Evolutionary conservation across 495 filamentous ascomycete genomes (phyloP).

Genomic region (Staphylotrichum tortipilum): DNA sequence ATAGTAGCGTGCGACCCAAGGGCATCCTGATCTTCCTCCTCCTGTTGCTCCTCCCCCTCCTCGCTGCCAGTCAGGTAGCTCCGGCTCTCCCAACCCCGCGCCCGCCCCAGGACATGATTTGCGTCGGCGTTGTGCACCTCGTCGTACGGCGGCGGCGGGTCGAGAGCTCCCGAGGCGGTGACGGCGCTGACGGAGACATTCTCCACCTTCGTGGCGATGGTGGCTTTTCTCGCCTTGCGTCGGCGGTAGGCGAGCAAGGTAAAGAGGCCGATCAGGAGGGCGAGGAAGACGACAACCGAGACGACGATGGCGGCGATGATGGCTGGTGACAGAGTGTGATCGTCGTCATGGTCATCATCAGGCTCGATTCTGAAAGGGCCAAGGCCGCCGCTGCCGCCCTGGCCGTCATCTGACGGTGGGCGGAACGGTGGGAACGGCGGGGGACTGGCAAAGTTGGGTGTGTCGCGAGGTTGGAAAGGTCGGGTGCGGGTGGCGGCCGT

Average conservation of each 20-base stretch:
- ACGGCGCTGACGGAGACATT: not conserved
- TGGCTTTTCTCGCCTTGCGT: not conserved
- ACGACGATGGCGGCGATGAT: conserved; percentile 7
- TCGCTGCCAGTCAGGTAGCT: not conserved
- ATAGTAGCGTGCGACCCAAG: conserved; percentile 5
- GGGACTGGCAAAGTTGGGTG: not conserved
- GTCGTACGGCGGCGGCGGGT: conserved; percentile 10
- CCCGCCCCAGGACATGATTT: not conserved
- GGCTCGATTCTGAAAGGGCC: not conserved
- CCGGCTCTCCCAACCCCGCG: not conserved
- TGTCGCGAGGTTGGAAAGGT: not conserved
- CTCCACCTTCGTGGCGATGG: conserved; percentile 3
- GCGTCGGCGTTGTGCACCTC: not conserved
- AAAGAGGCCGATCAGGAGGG: not conserved
- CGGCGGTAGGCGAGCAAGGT: not conserved
- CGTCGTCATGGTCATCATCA: not conserved
- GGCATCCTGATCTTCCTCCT: conserved; percentile 1
- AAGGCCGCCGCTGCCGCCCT: not conserved
- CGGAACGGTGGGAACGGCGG: not conserved
- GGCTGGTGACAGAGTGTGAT: not conserved
- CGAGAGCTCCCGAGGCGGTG: not conserved
- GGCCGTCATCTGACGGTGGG: not conserved
- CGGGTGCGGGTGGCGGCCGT: not conserved
- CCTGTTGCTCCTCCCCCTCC: conserved; percentile 3
- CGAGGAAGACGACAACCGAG: conserved; percentile 2